Base-by-base conservation (phyloP, 2,329 filamentous ascomycete genomes). In the Colletotrichum plurivorum region DNA sequence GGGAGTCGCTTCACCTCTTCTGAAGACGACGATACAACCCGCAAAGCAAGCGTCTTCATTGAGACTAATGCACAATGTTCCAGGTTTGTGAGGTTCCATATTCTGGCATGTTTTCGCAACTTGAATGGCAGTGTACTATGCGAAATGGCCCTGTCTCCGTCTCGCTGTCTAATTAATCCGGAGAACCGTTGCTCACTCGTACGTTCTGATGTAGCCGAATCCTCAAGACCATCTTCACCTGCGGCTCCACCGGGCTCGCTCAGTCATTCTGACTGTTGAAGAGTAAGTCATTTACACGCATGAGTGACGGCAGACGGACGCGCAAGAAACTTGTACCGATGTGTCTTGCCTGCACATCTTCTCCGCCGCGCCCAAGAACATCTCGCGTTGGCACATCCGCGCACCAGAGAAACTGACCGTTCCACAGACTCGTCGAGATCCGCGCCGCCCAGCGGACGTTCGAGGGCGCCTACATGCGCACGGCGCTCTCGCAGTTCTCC, bases 361-460 rank as follows among this genome's bases (percentile, higher is more conserved):
- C 41, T 48, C 52, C 48, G 8, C 49, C 18, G 43, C 31, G 18
- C 8, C 20, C 18, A 8, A 20, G 7, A 25, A 25, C 16, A 48
- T 48, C 16, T 20, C 46, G 22, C 5, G 31, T 3, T 36, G 10
- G 31, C 9, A 49, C 3, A 25, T 8, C 22, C 22, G 22, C 20
- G 10, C n/a, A 4, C 9, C n/a, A 12, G 10, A 25, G n/a, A 5
- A n/a, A 20, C 46, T 61, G 18, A 45, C 61, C 39, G 54, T 27
- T 25, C 22, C 12, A 52, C 68, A 90, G 88, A 80, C 91, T 99
- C 51, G 93, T 98, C 72, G 96, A 98, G 82, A 92, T 98, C 73
- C 93, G 96, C 72, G 96, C 96, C 13, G 94, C 95, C 12, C 96
- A 99, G 79, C 90, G 96, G 63, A 99, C 96, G 2, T 99, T 98